These are phyloP conservation scores for Polygonum aviculare DNA, from an alignment of 148 eudicot species.

Conservation along the genomic window DNA sequence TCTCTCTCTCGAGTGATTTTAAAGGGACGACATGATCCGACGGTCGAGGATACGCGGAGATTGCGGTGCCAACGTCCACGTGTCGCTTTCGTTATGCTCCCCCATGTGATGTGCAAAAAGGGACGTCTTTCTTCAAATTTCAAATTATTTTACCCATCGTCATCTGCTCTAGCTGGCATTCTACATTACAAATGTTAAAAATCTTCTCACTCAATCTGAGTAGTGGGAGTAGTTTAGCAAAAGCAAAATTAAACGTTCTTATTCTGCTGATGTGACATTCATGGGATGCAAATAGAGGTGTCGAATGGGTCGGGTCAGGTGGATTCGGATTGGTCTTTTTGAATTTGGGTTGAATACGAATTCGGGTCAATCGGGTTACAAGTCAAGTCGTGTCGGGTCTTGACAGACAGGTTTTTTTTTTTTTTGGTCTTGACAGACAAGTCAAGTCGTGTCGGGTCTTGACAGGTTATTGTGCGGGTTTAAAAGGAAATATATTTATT, in stretches of 20 bases:
- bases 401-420: too few species aligned
- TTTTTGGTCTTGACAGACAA: too few species aligned
- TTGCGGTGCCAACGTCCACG: not conserved
- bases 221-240: not conserved
- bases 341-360: too few species aligned
- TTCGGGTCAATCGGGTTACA: too few species aligned
- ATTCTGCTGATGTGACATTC: too few species aligned
- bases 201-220: not conserved
- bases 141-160: not conserved
- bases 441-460: too few species aligned
- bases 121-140: not conserved
- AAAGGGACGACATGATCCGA: not conserved
- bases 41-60: not conserved
- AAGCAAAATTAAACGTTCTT: not conserved
- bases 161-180: not conserved
- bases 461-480: too few species aligned
- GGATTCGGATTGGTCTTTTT: too few species aligned
- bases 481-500: too few species aligned
- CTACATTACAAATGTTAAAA: not conserved
- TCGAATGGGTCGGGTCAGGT: too few species aligned
- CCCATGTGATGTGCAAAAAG: not conserved
- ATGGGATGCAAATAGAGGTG: too few species aligned
- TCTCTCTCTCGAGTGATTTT: not conserved
- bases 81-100: not conserved
- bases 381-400: too few species aligned